phyloP scores from a whole-genome alignment of 148 eudicot species.

The Silene latifolia region DNA sequence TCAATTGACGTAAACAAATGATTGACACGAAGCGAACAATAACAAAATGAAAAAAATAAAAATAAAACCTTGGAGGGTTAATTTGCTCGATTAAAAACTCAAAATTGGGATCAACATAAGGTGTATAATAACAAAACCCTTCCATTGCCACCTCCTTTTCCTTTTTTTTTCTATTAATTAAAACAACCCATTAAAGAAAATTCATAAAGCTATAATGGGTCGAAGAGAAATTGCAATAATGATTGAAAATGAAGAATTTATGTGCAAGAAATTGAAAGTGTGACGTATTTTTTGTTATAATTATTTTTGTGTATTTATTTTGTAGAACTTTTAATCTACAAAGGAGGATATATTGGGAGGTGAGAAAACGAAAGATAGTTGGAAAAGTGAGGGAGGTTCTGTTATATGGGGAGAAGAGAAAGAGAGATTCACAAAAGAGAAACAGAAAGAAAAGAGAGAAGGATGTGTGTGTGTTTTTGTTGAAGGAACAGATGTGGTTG shows the following conservation, averaged over 20 bases:
- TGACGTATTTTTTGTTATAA: neutral
- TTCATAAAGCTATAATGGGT: neutral
- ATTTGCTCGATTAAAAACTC: constrained; percentile 61
- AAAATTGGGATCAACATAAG: constrained; percentile 60
- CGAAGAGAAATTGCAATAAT: neutral
- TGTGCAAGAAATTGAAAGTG: neutral
- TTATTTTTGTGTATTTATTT: neutral
- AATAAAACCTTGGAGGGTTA: constrained; percentile 71
- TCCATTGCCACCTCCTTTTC: constrained; percentile 43
- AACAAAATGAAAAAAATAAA: neutral
- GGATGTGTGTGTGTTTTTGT: neutral
- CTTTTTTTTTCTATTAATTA: neutral
- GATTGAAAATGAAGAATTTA: neutral
- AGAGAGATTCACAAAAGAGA: neutral
- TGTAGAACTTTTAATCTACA: neutral
- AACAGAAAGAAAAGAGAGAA: neutral
- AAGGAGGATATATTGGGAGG: neutral
- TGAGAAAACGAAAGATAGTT: neutral
- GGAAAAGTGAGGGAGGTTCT: constrained; percentile 1
- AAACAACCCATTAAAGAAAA: constrained; percentile 10
- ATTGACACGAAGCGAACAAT: neutral
- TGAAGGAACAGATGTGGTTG: neutral
- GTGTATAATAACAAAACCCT: constrained; percentile 41
- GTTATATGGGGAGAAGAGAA: constrained; percentile 20
- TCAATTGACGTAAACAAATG: neutral